These are phyloP conservation scores for Pichia manshurica DNA, from an alignment of 805 yeast species.

Conservation along the genomic window DNA sequence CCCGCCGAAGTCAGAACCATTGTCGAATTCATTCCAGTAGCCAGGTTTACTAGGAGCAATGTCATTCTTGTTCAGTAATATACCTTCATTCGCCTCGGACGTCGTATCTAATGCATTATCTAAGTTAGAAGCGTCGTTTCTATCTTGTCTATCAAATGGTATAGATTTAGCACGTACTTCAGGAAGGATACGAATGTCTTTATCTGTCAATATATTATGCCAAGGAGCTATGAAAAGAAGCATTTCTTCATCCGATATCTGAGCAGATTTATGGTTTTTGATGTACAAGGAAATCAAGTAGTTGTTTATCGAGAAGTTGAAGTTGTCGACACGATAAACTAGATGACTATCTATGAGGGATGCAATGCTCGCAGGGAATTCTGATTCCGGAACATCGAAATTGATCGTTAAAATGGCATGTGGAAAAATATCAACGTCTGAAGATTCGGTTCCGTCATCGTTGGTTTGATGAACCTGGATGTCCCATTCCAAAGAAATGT, in stretches of 20 bases:
- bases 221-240: constrained; percentile 29
- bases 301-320: constrained; percentile 30
- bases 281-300: constrained; percentile 25
- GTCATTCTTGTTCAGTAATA: constrained; percentile 29
- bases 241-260: constrained; percentile 22
- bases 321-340: constrained; percentile 39
- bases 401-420: constrained; percentile 45
- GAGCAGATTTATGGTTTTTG: constrained; percentile 6
- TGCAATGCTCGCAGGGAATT: constrained; percentile 33
- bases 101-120: neutral
- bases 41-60: constrained; percentile 25
- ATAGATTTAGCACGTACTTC: constrained; percentile 12
- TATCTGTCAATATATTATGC: constrained; percentile 24
- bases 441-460: constrained; percentile 8
- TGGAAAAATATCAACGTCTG: constrained; percentile 32
- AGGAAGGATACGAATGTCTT: constrained; percentile 44
- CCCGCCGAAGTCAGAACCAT: constrained; percentile 48
- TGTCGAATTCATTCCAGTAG: constrained; percentile 67
- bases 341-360: constrained; percentile 43
- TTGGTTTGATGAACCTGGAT: constrained; percentile 16
- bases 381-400: constrained; percentile 34
- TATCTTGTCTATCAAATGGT: neutral
- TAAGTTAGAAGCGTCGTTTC: neutral
- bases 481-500: constrained; percentile 28
- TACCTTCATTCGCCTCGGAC: constrained; percentile 18